A percentile compares a stretch with the other conserved stretches of the same genome.
Evolutionary conservation across 345 rosid genomes (phyloP).

Genomic region (Anacardium occidentale): DNA sequence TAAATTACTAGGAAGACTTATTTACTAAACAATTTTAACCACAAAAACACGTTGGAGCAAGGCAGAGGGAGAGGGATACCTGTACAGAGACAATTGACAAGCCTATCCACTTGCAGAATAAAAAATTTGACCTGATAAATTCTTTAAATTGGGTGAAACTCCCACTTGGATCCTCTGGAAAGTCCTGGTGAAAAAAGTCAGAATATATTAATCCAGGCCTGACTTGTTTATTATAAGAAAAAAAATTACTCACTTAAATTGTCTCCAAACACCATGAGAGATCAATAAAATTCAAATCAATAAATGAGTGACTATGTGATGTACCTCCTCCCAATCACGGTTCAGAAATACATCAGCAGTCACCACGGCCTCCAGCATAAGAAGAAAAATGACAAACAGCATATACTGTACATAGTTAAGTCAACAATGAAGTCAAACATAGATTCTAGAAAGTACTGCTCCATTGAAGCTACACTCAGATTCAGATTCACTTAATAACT

Average conservation of each 20-base stretch:
- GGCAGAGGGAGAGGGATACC: constrained; percentile 37
- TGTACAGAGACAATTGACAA: constrained; percentile 65
- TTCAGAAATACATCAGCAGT: constrained; percentile 70
- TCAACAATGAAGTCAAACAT: constrained; percentile 3
- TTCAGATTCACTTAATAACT: background rate
- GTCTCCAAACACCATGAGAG: background rate
- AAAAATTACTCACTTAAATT: background rate
- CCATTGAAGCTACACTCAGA: background rate
- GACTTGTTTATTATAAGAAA: background rate
- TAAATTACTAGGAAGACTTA: background rate
- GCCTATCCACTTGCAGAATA: constrained; percentile 86
- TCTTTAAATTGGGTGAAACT: constrained; percentile 59
- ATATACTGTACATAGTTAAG: constrained; percentile 61
- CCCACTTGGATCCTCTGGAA: constrained; percentile 83
- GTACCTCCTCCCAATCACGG: constrained; percentile 81
- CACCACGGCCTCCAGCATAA: constrained; percentile 80
- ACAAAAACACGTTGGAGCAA: background rate
- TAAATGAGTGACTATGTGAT: background rate
- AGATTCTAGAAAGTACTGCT: background rate
- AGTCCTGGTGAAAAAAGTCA: constrained; percentile 51
- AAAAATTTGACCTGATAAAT: constrained; percentile 63
- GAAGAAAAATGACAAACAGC: constrained; percentile 58
- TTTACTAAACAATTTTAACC: background rate
- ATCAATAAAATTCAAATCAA: background rate
- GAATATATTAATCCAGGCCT: constrained; percentile 6